These are phyloP conservation scores for Boletus mariae DNA, from an alignment of 1,284 basidiomycete species.

Conservation along the genomic window DNA sequence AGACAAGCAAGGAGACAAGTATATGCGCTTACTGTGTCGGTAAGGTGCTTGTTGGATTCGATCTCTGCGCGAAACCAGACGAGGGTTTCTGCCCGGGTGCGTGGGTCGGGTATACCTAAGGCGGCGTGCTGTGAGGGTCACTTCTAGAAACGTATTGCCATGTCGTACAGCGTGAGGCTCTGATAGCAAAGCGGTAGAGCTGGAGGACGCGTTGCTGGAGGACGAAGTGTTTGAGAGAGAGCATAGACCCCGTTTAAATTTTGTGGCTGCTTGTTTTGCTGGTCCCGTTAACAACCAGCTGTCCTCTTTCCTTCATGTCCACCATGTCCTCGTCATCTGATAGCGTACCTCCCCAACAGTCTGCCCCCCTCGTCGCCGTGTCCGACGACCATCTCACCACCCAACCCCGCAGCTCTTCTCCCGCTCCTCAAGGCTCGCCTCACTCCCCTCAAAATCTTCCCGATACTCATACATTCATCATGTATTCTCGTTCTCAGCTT, in stretches of 20 bases:
- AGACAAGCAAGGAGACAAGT: slow-evolving; percentile 11
- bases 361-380: slow-evolving; percentile 20
- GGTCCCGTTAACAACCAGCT: slow-evolving; percentile 5
- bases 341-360: slow-evolving; percentile 12
- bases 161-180: slow-evolving; percentile 59
- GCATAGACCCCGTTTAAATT: slow-evolving; percentile 27
- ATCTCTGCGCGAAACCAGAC: slow-evolving; percentile 71
- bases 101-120: slow-evolving; percentile 59
- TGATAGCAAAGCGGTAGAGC: slow-evolving; percentile 63
- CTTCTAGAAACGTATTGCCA: slow-evolving; percentile 3
- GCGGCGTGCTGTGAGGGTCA: slow-evolving; percentile 9
- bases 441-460: slow-evolving; percentile 8
- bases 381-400: slow-evolving; percentile 22
- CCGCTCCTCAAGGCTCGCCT: slow-evolving; percentile 8
- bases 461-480: slow-evolving; percentile 43
- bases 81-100: slow-evolving; percentile 60
- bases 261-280: slow-evolving; percentile 26
- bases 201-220: slow-evolving; percentile 56
- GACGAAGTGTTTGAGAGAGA: slow-evolving; percentile 71
- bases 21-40: slow-evolving; percentile 47
- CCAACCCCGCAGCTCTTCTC: slow-evolving; percentile 9
- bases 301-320: slow-evolving; percentile 8
- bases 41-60: slow-evolving; percentile 55
- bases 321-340: slow-evolving; percentile 33
- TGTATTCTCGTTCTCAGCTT: slow-evolving; percentile 66